Conservation (phyloP, 2,329 filamentous ascomycete species). For the Aspergillus arachidicola region DNA sequence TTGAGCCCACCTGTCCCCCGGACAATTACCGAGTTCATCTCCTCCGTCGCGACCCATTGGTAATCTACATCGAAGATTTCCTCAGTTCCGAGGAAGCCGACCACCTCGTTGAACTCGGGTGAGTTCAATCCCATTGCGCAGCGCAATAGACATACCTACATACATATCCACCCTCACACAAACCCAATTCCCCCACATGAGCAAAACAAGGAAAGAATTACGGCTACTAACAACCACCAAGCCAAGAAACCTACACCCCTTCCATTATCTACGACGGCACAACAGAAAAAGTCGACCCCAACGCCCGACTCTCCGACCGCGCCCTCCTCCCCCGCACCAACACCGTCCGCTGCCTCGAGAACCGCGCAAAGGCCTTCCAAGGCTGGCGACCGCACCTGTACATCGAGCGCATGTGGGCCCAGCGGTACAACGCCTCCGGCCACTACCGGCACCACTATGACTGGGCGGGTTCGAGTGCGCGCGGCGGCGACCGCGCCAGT, state of each 20-base stretch:
- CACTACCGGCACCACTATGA: conserved; percentile 65
- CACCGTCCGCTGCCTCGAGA: conserved; percentile 61
- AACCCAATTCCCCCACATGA: too few species aligned
- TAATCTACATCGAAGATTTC: conserved; percentile 63
- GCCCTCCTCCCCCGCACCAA: conserved; percentile 51
- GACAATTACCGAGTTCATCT: conserved; percentile 48
- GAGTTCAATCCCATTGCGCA: not conserved
- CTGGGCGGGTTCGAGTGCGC: conserved; percentile 50
- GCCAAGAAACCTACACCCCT: conserved; percentile 50
- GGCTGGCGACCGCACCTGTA: conserved; percentile 62
- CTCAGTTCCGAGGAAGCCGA: conserved; percentile 51
- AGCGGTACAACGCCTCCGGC: conserved; percentile 60
- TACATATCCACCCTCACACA: not conserved
- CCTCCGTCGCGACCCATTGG: conserved; percentile 55
- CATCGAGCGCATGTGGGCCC: conserved; percentile 63
- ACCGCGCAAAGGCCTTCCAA: conserved; percentile 60
- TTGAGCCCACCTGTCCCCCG: conserved; percentile 28
- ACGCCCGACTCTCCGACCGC: conserved; percentile 56
- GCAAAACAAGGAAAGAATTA: not conserved
- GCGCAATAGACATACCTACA: not conserved
- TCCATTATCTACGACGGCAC: conserved; percentile 58
- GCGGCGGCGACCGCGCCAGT: conserved; percentile 50
- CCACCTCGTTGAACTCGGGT: conserved; percentile 59
- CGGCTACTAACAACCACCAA: not conserved
- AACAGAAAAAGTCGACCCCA: conserved; percentile 50